phyloP scores from a whole-genome alignment of 2,329 filamentous ascomycete species.

The Eutypa lata region DNA sequence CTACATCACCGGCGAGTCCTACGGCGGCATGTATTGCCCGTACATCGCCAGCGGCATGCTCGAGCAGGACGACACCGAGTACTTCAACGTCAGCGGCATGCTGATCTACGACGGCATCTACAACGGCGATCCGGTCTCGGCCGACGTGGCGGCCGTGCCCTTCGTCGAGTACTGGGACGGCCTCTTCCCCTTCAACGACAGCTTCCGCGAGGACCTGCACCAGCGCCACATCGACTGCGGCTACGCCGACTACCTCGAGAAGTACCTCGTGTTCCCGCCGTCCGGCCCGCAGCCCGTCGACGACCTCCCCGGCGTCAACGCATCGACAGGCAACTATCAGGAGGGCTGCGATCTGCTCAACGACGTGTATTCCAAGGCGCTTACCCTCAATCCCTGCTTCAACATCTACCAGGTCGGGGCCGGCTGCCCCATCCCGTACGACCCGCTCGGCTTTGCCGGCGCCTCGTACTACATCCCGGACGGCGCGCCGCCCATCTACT shows the following conservation, averaged over 20 bases:
- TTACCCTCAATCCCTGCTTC: conserved; percentile 69
- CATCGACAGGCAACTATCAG: no score
- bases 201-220: conserved; percentile 51
- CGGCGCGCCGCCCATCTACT: conserved; percentile 48
- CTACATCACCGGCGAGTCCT: conserved; percentile 72
- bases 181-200: conserved; percentile 63
- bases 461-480: conserved; percentile 4
- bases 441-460: conserved; percentile 42
- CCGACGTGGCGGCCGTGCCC: conserved; percentile 47
- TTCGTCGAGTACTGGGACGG: conserved; percentile 60
- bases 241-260: conserved; percentile 56
- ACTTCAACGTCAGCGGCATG: conserved; percentile 67
- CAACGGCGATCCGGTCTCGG: conserved; percentile 44
- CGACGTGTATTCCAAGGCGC: conserved; percentile 39
- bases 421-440: conserved; percentile 68
- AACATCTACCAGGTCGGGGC: conserved; percentile 71
- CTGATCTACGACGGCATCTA: conserved; percentile 72
- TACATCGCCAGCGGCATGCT: conserved; percentile 74
- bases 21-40: conserved; percentile 65
- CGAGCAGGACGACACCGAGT: conserved; percentile 59
- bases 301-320: no score
- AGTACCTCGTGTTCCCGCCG: conserved; percentile 68
- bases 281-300: conserved; percentile 53
- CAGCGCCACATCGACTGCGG: conserved; percentile 55
- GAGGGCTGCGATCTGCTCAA: conserved; percentile 48